Base-by-base conservation (phyloP, 257 asterid species). In the Ajuga chamaepitys region DNA sequence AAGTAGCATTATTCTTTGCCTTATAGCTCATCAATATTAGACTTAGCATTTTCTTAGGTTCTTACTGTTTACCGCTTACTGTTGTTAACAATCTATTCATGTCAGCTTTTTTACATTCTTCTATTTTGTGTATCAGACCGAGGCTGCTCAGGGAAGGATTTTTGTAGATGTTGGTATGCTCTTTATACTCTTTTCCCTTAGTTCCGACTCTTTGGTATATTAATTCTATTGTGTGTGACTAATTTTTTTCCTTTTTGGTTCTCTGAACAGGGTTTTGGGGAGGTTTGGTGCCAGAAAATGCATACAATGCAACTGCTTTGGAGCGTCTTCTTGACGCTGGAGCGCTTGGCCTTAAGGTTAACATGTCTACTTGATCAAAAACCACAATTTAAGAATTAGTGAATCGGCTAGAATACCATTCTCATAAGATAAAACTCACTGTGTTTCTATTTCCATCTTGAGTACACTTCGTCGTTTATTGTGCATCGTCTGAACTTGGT, bases 241-340 rank as follows among this genome's bases (percentile, higher is more conserved):
- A 64, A 35, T 66, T 35, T 59, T 58, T 54, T n/a, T n/a, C n/a
- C n/a, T n/a, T n/a, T n/a, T n/a, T n/a, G n/a, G n/a, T n/a, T 46
- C 57, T 56, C 52, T 58, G 25, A 63, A 67, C 82, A 93, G 99
- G 99, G 68, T 93, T 93, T 60, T 93, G 99, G 99, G 99, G 99
- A 72, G 99, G 99, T 58, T 80, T 94, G 42, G 97, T 90, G 44
- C 99, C 99, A 9, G 99, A 88, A 74, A 90, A 94, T 78, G 99
- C 99, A 48, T 74, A 72, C 77, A 90, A 94, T 32, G 59, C 82
- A 41, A 83, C 89, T 66, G 48, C 87, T 57, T 67, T 94, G 85
- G 85, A 90, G 75, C 84, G 73, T 64, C 99, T 94, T 80, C 87
- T 94, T 38, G 75, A 83, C 1, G 97, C 99, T 42, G 99, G 99